phyloP scores from a whole-genome alignment of 208 protist species.

The Leishmania braziliensis region DNA sequence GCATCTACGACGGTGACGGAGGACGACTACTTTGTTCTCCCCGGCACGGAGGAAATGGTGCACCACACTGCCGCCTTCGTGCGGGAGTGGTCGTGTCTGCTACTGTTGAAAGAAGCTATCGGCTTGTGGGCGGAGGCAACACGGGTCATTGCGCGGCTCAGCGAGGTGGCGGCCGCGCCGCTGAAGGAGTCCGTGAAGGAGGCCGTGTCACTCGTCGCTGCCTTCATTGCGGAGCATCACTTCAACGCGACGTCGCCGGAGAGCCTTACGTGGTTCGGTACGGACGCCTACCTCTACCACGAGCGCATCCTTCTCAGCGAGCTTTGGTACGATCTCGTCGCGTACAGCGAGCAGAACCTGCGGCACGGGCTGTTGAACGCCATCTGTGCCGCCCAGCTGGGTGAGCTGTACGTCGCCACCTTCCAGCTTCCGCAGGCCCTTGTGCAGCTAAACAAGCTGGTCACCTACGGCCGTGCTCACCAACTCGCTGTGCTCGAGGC shows the following conservation, averaged over 20 bases:
- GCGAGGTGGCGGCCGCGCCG: constrained; percentile 38
- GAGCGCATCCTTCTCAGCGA: constrained; percentile 87
- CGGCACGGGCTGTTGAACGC: constrained; percentile 65
- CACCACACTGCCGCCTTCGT: constrained; percentile 79
- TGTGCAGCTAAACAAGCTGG: constrained; percentile 61
- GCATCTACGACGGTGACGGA: constrained; percentile 44
- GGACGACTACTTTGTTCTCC: constrained; percentile 79
- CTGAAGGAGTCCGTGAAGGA: constrained; percentile 57
- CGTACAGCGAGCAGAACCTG: constrained; percentile 51
- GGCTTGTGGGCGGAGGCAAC: constrained; percentile 76
- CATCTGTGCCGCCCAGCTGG: constrained; percentile 72
- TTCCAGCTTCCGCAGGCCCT: constrained; percentile 76
- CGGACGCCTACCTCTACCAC: constrained; percentile 72
- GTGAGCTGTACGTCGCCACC: constrained; percentile 84
- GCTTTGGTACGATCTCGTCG: constrained; percentile 77
- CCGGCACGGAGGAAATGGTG: constrained; percentile 73
- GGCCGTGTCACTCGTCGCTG: constrained; percentile 60
- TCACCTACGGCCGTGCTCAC: constrained; percentile 41
- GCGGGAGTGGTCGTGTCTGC: constrained; percentile 81
- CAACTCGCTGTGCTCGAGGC: constrained; percentile 61
- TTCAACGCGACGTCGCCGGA: constrained; percentile 53
- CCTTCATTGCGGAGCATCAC: constrained; percentile 64
- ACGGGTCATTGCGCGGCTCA: constrained; percentile 55
- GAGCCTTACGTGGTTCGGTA: constrained; percentile 40
- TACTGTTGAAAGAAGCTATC: constrained; percentile 86